These are phyloP conservation scores for Thalassiosira sp. DNA, from an alignment of 352 stramenopile genomes.

Conservation along the genomic window DNA sequence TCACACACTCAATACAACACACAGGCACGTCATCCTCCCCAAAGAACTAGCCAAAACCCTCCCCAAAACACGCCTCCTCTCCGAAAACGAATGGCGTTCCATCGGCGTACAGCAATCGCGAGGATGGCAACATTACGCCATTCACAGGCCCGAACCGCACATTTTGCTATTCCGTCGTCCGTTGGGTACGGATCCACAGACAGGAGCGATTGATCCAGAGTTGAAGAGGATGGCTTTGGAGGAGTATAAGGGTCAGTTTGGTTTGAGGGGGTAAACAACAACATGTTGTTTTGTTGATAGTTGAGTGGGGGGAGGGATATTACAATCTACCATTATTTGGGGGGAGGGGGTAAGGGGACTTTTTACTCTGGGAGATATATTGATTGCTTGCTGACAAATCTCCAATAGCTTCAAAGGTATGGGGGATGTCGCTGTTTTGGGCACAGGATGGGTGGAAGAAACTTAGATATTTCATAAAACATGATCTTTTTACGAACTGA, in stretches of 20 bases:
- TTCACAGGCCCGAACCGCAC: conserved; percentile 98
- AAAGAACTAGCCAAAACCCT: conserved; percentile 97
- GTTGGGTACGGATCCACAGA: conserved; percentile 95
- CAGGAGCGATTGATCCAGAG: conserved; percentile 90
- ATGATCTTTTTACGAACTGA: too few relatives aligned
- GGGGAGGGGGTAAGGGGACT: neutral
- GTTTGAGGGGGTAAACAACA: conserved; percentile 48
- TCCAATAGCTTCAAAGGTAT: too few relatives aligned
- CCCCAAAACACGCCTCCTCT: conserved; percentile 91
- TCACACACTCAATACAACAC: neutral
- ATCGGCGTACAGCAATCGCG: conserved; percentile 97
- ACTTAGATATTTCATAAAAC: too few relatives aligned
- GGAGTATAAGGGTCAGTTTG: conserved; percentile 88
- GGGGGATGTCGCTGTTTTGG: too few relatives aligned
- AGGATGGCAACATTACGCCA: conserved; percentile 98
- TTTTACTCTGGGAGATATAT: too few relatives aligned
- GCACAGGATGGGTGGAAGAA: too few relatives aligned
- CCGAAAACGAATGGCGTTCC: conserved; percentile 95
- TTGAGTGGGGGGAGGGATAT: neutral
- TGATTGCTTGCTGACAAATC: too few relatives aligned
- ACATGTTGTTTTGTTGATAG: too few relatives aligned
- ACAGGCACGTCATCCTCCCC: conserved; percentile 90
- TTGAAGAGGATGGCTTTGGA: conserved; percentile 94
- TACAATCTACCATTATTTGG: neutral
- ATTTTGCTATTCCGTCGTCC: conserved; percentile 98